A percentile compares a stretch with the other conserved stretches of the same genome.
Evolutionary conservation across 495 filamentous ascomycete genomes (phyloP).

Genomic region (Cetradonia linearis): DNA sequence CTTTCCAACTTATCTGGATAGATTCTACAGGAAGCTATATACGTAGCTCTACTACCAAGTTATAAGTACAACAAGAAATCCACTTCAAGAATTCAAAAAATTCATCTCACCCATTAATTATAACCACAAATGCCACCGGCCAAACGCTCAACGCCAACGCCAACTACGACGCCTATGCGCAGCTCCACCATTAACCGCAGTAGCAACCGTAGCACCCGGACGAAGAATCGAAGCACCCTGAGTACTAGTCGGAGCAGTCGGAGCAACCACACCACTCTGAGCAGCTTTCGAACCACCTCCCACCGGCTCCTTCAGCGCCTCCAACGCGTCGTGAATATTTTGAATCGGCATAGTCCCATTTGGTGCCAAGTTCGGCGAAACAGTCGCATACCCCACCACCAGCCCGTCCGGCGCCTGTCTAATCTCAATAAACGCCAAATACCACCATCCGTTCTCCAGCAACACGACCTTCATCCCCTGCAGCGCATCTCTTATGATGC

Average conservation of each 20-base stretch:
- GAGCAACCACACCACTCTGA: too few relatives aligned
- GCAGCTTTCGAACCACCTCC: background rate
- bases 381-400: background rate
- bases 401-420: background rate
- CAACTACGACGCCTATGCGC: background rate
- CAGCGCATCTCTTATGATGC: background rate
- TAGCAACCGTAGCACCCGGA: background rate
- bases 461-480: background rate
- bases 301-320: background rate
- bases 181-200: background rate
- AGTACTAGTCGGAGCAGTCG: background rate
- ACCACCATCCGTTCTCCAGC: background rate
- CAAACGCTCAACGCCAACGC: background rate
- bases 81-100: background rate
- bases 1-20: background rate
- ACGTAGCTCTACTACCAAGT: background rate
- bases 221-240: background rate
- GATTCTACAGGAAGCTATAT: background rate
- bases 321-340: slow-evolving; percentile 5
- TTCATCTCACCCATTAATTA: background rate
- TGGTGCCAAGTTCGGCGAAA: background rate
- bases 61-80: background rate
- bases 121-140: background rate
- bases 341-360: background rate
- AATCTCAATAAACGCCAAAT: slow-evolving; percentile 3